Conservation (phyloP, 163 green algal species). For the Coccomyxa subellipsoidea region DNA sequence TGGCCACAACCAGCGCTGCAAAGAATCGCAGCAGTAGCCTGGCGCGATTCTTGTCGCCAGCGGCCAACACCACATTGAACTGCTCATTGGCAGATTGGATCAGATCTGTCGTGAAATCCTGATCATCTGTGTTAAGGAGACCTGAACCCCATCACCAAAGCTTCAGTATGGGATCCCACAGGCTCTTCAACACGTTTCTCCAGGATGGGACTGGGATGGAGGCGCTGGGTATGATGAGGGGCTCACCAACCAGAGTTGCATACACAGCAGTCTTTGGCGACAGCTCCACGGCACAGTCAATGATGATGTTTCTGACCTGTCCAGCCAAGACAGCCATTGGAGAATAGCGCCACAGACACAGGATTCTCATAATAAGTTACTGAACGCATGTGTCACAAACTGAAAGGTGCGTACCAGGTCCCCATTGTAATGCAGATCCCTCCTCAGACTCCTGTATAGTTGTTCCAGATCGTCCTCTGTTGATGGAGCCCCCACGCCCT, state of each 20-base stretch:
- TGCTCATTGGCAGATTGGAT: conserved; percentile 27
- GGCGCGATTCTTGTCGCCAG: conserved; percentile 32
- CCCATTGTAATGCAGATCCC: neutral
- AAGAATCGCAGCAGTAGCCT: conserved; percentile 71
- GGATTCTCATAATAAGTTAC: neutral
- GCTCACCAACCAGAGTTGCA: conserved; percentile 8
- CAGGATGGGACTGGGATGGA: neutral
- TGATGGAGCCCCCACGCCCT: neutral
- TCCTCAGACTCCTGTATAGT: neutral
- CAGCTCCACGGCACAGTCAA: conserved; percentile 13
- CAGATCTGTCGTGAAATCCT: conserved; percentile 35
- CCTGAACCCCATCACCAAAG: conserved; percentile 34
- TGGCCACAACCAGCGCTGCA: conserved; percentile 48
- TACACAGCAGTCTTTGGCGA: conserved; percentile 11
- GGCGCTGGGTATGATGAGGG: neutral
- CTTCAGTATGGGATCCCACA: neutral
- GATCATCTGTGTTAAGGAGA: conserved; percentile 60
- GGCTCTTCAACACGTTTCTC: neutral
- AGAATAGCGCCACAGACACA: neutral
- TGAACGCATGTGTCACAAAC: neutral
- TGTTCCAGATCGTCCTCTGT: conserved; percentile 3
- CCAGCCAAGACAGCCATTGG: neutral
- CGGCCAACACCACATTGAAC: conserved; percentile 41
- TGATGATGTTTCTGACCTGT: neutral
- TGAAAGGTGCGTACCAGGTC: neutral